phyloP scores from a whole-genome alignment of 805 yeast genomes.

The Ogataea minuta region DNA sequence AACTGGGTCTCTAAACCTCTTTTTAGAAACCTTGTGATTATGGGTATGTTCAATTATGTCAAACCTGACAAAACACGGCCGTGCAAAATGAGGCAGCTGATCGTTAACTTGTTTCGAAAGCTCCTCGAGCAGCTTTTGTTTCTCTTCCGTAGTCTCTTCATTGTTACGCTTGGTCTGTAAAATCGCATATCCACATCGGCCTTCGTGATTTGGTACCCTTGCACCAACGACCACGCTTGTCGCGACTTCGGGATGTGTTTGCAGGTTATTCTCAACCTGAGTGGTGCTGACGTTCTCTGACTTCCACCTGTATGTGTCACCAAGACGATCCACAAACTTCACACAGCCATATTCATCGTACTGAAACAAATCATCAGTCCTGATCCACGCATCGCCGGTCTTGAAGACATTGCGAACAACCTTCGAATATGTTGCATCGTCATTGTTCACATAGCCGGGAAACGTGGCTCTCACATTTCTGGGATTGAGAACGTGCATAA shows the following conservation, averaged over 20 bases:
- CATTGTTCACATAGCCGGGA: constrained; percentile 87
- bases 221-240: constrained; percentile 88
- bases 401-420: constrained; percentile 69
- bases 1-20: constrained; percentile 61
- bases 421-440: constrained; percentile 75
- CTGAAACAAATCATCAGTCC: constrained; percentile 81
- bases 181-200: constrained; percentile 90
- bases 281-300: constrained; percentile 92
- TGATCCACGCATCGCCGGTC: constrained; percentile 88
- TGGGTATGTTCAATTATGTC: constrained; percentile 66
- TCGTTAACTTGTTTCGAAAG: constrained; percentile 37
- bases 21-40: constrained; percentile 79
- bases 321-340: constrained; percentile 87
- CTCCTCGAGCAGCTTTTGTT: constrained; percentile 36
- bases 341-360: constrained; percentile 65
- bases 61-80: constrained; percentile 79
- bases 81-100: constrained; percentile 76
- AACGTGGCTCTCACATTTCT: constrained; percentile 68
- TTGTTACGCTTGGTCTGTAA: constrained; percentile 46
- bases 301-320: constrained; percentile 96
- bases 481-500: constrained; percentile 67
- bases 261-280: constrained; percentile 81
- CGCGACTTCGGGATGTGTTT: constrained; percentile 44
- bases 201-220: constrained; percentile 82
- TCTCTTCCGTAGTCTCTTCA: constrained; percentile 27